Percentiles rank a stretch among this genome's conserved stretches.
Conservation (phyloP, 2,329 filamentous ascomycete genomes). For the Metarhizium anisopliae region DNA sequence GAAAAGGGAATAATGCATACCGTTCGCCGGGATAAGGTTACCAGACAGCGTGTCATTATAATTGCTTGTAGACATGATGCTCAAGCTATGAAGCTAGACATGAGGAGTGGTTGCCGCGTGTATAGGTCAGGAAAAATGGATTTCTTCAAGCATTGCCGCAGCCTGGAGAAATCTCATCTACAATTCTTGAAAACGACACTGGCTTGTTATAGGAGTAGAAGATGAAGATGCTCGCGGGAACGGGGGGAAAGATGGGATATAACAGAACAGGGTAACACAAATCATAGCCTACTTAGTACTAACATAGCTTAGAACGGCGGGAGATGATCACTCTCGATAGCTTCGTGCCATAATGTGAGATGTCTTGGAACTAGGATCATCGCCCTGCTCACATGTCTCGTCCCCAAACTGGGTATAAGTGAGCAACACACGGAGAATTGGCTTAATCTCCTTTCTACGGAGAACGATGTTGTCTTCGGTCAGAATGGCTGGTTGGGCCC, state of each 20-base stretch:
- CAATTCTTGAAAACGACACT: not conserved
- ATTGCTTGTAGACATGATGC: not conserved
- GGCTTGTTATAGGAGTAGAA: not conserved
- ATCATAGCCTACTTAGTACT: not conserved
- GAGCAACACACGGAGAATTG: not conserved
- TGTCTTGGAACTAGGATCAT: not conserved
- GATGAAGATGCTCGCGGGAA: not conserved
- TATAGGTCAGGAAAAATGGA: too few relatives aligned
- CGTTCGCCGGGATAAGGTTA: not conserved
- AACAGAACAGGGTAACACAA: not conserved
- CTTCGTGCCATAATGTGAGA: not conserved
- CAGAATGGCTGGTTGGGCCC: not conserved
- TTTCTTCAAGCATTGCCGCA: too few relatives aligned
- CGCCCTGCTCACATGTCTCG: not conserved
- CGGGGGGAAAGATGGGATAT: not conserved
- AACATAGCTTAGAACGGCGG: not conserved
- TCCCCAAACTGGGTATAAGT: not conserved
- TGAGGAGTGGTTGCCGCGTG: too few relatives aligned
- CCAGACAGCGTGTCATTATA: not conserved
- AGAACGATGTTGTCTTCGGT: not conserved
- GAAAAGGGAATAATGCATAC: not conserved
- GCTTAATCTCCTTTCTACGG: not conserved
- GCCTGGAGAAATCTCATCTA: too few relatives aligned
- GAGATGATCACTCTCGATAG: not conserved
- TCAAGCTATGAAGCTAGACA: not conserved